A percentile compares a stretch with the other conserved stretches of the same genome.
Evolutionary conservation across 2,329 filamentous ascomycete genomes (phyloP).

Genomic region (Raffaelea ambrosiae): DNA sequence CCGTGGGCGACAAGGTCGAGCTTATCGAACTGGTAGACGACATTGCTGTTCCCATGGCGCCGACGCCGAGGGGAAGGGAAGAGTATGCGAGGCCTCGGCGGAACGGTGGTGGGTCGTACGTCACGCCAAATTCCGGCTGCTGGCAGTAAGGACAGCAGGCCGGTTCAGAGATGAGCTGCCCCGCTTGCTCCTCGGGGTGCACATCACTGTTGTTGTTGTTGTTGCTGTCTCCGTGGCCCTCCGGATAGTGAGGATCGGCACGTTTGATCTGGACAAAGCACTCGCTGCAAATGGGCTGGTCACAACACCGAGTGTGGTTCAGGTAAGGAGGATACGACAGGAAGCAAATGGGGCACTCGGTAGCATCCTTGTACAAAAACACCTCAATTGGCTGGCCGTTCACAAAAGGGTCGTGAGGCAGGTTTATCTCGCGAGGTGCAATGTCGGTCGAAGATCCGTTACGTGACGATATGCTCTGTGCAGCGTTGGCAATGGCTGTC

Average conservation of each 20-base stretch:
- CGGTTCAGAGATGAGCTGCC: conserved; percentile 79
- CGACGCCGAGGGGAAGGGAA: conserved; percentile 24
- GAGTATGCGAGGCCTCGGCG: conserved; percentile 71
- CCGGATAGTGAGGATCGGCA: conserved; percentile 80
- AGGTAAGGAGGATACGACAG: conserved; percentile 91
- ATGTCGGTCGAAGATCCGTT: conserved; percentile 66
- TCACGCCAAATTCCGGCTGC: conserved; percentile 92
- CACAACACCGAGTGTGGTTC: conserved; percentile 90
- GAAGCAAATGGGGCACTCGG: conserved; percentile 94
- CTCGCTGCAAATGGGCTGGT: conserved; percentile 94
- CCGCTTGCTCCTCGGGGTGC: conserved; percentile 41
- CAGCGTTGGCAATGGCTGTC: conserved; percentile 75
- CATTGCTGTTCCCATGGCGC: conserved; percentile 60
- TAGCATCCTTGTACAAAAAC: conserved; percentile 82
- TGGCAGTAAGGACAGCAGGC: conserved; percentile 93
- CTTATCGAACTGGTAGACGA: conserved; percentile 77
- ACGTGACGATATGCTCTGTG: conserved; percentile 65
- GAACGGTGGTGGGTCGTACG: conserved; percentile 83
- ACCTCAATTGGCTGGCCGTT: conserved; percentile 94
- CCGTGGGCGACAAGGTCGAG: conserved; percentile 39
- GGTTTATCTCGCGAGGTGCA: conserved; percentile 64
- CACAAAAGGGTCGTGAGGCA: conserved; percentile 77
- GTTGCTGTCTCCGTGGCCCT: conserved; percentile 52
- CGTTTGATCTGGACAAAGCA: conserved; percentile 99
- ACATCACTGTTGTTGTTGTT: conserved; percentile 15